phyloP scores from a whole-genome alignment of 192 early-diverging fungal genomes.

The Diversispora epigaea region DNA sequence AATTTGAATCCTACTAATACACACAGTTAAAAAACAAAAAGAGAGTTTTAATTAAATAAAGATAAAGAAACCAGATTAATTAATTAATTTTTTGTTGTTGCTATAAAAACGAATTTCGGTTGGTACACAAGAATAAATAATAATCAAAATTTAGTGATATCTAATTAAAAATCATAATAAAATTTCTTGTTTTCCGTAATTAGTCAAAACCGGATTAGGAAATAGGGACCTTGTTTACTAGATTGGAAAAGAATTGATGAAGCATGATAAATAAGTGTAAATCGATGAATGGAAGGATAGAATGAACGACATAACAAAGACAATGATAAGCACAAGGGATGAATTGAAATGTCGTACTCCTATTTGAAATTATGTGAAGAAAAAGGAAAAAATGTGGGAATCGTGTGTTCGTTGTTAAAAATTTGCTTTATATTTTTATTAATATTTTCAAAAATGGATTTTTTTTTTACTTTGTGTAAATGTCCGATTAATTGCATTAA shows the following conservation, averaged over 20 bases:
- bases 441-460: too few species aligned
- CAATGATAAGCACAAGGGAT: neutral
- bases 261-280: neutral
- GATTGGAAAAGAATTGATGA: slow-evolving; percentile 3
- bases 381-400: too few species aligned
- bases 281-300: neutral
- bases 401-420: too few species aligned
- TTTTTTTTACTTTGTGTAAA: too few species aligned
- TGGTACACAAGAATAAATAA: neutral
- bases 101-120: neutral
- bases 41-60: neutral
- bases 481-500: too few species aligned
- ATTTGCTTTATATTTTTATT: too few species aligned
- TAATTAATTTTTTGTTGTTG: neutral
- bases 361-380: too few species aligned
- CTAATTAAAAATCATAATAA: neutral
- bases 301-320: neutral
- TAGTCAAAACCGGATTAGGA: too few species aligned
- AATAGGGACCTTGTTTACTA: neutral
- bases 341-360: too few species aligned
- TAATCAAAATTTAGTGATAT: neutral
- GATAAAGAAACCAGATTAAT: neutral
- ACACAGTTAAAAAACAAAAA: neutral
- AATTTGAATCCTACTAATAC: too few species aligned
- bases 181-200: neutral